Base-by-base conservation (phyloP, 2,329 filamentous ascomycete genomes). In the Aspergillus calidoustus region DNA sequence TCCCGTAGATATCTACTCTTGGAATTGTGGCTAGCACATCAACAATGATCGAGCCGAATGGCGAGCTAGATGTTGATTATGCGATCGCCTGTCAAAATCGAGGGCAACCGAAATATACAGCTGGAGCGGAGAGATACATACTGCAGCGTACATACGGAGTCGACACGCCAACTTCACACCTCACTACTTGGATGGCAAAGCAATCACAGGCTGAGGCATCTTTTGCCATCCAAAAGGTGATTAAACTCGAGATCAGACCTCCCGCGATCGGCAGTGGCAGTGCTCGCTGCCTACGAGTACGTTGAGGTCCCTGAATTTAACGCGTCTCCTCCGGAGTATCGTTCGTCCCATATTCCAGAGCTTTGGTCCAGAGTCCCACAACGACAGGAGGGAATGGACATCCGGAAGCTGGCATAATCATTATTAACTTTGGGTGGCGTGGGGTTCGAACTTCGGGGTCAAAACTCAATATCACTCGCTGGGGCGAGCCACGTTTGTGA, bases 181-280 rank as follows among this genome's bases (percentile, higher is more conserved):
- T 54, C 51, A 17, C n/a, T 25, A 17, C n/a, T 25, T 38, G 23
- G 25, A 52, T 19, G 19, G 49, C 8, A 34, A 34, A n/a, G 19
- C 49, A 34, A 34, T 28, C 49, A 52, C 25, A 15, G 22, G 34
- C 49, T 9, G 11, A 28, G 25, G n/a, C 23, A 17, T 4, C 13
- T 28, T 52, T 52, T 41, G 30, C 34, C 34, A 41, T 41, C 34
- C 34, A 41, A 15, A 41, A 28, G 23, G 38, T 31, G 28, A 19
- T 31, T 58, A 23, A 19, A 15, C 11, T 50, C 22, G 57, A 68
- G 68, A 63, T 69, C 64, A 66, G 63, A 69, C 69, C 69, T 66
- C 67, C 70, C 67, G 67, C 69, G 72, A 72, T 74, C 71, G 69
- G 68, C 71, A 64, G 66, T 67, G 64, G 67, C 64, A 67, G 66